phyloP scores from a whole-genome alignment of 805 yeast genomes.

The Metschnikowia matae region DNA sequence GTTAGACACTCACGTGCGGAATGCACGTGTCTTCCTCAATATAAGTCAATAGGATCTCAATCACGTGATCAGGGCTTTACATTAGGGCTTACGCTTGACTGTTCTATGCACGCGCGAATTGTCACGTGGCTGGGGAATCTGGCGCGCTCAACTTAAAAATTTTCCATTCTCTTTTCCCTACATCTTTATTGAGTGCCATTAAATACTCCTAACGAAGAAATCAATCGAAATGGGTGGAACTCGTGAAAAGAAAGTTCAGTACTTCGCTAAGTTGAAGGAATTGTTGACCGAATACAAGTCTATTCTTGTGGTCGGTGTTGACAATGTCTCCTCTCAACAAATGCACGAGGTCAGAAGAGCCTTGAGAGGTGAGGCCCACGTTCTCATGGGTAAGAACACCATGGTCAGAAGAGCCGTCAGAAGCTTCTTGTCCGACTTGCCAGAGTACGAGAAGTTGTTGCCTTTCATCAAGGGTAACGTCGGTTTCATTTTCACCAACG shows the following conservation, averaged over 20 bases:
- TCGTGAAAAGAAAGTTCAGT: constrained; percentile 95
- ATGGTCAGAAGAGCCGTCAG: constrained; percentile 99
- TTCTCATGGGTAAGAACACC: constrained; percentile 99
- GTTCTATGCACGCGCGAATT: too few species aligned
- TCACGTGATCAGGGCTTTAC: constrained; percentile 6
- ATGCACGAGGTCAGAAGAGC: constrained; percentile 99
- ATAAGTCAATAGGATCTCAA: too few species aligned
- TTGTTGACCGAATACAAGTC: constrained; percentile 96
- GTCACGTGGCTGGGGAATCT: constrained; percentile 1
- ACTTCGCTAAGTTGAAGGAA: constrained; percentile 92
- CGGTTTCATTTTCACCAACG: constrained; percentile 99
- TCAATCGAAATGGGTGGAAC: constrained; percentile 99
- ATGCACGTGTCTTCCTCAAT: too few species aligned
- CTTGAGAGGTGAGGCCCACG: constrained; percentile 91
- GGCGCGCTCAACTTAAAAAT: constrained; percentile 5
- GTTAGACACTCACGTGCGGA: too few species aligned
- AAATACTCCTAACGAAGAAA: constrained; percentile 79
- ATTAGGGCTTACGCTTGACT: background rate
- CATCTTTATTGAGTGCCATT: constrained; percentile 49
- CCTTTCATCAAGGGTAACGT: constrained; percentile 97
- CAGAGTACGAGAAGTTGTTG: constrained; percentile 91
- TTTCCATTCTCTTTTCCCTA: constrained; percentile 5
- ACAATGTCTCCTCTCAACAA: constrained; percentile 99
- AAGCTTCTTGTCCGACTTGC: constrained; percentile 88
- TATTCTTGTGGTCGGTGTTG: constrained; percentile 98